Percentiles rank a stretch among this genome's conserved stretches.
phyloP scores from a whole-genome alignment of 1,284 basidiomycete species.

The Papiliotrema laurentii region DNA sequence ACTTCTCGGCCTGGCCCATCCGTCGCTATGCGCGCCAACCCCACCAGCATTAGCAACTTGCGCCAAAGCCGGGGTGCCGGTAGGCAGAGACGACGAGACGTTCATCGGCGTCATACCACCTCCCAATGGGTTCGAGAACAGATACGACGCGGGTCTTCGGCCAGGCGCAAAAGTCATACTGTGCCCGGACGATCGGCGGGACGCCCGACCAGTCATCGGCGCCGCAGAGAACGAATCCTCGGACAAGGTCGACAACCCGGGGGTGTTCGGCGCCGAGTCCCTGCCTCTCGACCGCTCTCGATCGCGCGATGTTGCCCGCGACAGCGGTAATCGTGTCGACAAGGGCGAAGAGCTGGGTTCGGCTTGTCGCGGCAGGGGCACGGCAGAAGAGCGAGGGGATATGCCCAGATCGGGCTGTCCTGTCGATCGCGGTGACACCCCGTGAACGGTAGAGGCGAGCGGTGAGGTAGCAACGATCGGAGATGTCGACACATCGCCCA shows the following conservation, averaged over 20 bases:
- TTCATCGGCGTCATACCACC: conserved; percentile 40
- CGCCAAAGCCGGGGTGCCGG: background rate
- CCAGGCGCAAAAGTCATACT: conserved; percentile 14
- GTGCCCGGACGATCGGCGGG: conserved; percentile 13
- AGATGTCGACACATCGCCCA: background rate
- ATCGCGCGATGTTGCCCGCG: background rate
- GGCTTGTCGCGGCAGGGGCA: background rate
- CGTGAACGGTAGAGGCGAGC: background rate
- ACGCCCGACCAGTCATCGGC: background rate
- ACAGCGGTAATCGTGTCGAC: background rate
- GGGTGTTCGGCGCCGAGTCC: conserved; percentile 16
- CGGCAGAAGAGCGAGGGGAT: background rate
- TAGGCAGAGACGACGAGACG: background rate
- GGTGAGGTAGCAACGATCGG: background rate
- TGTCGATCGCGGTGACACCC: background rate
- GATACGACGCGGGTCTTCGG: conserved; percentile 31
- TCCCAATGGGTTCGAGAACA: conserved; percentile 32
- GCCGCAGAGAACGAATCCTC: conserved; percentile 23
- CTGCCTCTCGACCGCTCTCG: background rate
- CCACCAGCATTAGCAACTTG: background rate
- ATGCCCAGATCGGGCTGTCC: background rate
- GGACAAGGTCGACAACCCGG: conserved; percentile 14
- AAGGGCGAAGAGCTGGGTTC: background rate
- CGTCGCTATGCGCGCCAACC: background rate
- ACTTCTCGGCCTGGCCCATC: conserved; percentile 11